Base-by-base conservation (phyloP, 805 yeast genomes). In the Candida chilensis region DNA sequence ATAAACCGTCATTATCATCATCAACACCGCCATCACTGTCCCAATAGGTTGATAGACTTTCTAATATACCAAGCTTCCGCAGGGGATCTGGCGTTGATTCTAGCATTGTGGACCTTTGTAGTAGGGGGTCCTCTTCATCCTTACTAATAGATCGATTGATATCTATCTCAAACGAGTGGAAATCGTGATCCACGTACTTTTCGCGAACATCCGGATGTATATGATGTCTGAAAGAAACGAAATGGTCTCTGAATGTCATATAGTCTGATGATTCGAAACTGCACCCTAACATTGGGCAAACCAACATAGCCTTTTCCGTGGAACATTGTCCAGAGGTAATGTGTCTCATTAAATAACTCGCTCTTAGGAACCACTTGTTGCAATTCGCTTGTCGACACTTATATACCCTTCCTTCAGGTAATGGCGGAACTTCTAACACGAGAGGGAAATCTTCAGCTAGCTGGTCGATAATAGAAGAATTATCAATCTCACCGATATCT, bases 201-300 rank as follows among this genome's bases (percentile, higher is more conserved):
- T n/a, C n/a, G n/a, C 21, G 21, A 19, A n/a, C 7, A 22, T 22
- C 24, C 3, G 41, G 38, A 11, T 35, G 27, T 6, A 35, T 17
- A 29, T 39, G 36, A 37, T 50, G 57, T 6, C 37, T 35, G 16
- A 26, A 28, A 3, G 30, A 34, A 4, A 54, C 38, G 20, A 53
- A 43, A 40, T 56, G 62, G 5, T 29, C 12, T 30, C 56, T 37
- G 55, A 58, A 56, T 12, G 38, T 45, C 24, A 42, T 32, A 32
- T 51, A 56, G 10, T 46, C 54, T 18, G 56, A 62, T 0, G 64
- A 56, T 46, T 53, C 48, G 34, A 40, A 60, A 1, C 53, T 61
- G 38, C 67, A 60, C 7, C 67, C 67, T 19, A 60, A 37, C 13
- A 60, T 34, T 3, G 67, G 64, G 36, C 67, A 60, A 4, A 48